phyloP scores from a whole-genome alignment of 1,284 basidiomycete genomes.

The Ganoderma sinense region DNA sequence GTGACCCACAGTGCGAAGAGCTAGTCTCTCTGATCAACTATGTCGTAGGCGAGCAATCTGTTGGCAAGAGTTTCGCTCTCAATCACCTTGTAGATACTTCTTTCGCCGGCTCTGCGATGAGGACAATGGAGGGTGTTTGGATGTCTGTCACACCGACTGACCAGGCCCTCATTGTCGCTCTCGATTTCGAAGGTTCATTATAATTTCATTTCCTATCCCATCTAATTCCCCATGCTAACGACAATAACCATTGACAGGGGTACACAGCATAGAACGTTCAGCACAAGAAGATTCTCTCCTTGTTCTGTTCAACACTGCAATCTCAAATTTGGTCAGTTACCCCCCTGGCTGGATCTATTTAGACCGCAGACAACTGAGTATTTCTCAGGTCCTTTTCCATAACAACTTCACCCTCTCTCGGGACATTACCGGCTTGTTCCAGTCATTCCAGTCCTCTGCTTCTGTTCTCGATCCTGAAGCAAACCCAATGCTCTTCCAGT shows the following conservation, averaged over 20 bases:
- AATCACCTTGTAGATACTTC: slow-evolving; percentile 72
- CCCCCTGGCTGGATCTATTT: neutral
- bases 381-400: slow-evolving; percentile 62
- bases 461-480: slow-evolving; percentile 62
- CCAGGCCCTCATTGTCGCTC: slow-evolving; percentile 59
- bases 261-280: slow-evolving; percentile 69
- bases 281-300: slow-evolving; percentile 70
- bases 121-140: slow-evolving; percentile 75
- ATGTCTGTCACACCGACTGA: slow-evolving; percentile 71
- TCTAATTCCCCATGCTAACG: neutral
- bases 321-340: slow-evolving; percentile 61
- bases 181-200: slow-evolving; percentile 66
- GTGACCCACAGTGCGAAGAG: slow-evolving; percentile 10
- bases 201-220: too few relatives aligned
- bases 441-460: slow-evolving; percentile 70
- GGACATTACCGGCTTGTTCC: slow-evolving; percentile 65
- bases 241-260: slow-evolving; percentile 46
- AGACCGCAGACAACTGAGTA: neutral
- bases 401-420: slow-evolving; percentile 70
- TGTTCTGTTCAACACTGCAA: slow-evolving; percentile 69
- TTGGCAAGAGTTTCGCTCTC: slow-evolving; percentile 67
- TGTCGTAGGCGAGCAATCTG: slow-evolving; percentile 61
- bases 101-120: slow-evolving; percentile 72
- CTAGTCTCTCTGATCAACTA: slow-evolving; percentile 17
- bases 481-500: slow-evolving; percentile 66